Base-by-base conservation (phyloP, 2,329 filamentous ascomycete species). In the Penicillium sp. region DNA sequence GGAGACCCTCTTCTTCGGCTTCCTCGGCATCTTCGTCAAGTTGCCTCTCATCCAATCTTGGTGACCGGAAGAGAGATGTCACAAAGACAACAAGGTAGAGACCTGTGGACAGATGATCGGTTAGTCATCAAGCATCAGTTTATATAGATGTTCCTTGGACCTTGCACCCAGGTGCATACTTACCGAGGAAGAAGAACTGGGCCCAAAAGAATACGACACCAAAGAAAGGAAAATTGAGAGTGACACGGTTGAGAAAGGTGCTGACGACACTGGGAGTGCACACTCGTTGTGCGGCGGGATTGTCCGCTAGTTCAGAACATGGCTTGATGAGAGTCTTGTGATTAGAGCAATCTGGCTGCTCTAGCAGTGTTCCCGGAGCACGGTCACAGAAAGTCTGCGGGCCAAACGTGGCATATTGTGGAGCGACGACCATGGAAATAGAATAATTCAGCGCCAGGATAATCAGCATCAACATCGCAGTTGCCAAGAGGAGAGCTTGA, bases 181-280 rank as follows among this genome's bases (percentile, higher is more conserved):
- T 73, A 79, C 79, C 89, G 44, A 99, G 77, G 78, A 99, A 98
- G 13, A 84, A 90, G 71, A 97, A 98, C 69, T 99, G 95, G 0
- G 92, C 90, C 92, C 93, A 99, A 75, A 98, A 99, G 65, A 91
- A 85, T n/a, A 98, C 79, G 11, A 89, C 87, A 11, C 95, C 95
- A 69, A 99, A 96, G 71, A 97, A 91, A 6, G 95, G 93, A 83
- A 95, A 99, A 71, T 96, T 96, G 69, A 96, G 84, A 22, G 90
- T 93, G 59, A 97, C 86, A 45, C 93, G 87, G 75, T 98, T 97
- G 63, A 99, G 82, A 76, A 99, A 96, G 0, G 91, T 96, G 58
- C 90, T 95, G 73, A 93, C 90, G 37, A 97, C 87, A 22, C 89
- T 93, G 0, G 95, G 92, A 1, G 93, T 98, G 81, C 95, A 99